A percentile compares a stretch with the other conserved stretches of the same genome.
phyloP scores from a whole-genome alignment of 1,139 yeast species.

The Nakaseomyces glabratus region DNA sequence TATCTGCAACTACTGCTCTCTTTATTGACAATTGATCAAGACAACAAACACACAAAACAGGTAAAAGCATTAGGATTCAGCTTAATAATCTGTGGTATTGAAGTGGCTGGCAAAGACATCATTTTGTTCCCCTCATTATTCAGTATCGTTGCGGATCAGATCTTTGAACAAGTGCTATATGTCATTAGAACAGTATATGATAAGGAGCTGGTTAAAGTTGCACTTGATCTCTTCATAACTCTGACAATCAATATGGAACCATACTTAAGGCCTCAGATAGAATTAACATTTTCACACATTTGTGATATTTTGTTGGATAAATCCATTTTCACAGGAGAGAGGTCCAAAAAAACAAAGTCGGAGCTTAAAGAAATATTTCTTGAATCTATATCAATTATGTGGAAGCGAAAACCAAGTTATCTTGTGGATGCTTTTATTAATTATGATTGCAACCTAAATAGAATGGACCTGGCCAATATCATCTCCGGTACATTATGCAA shows the following conservation, averaged over 20 bases:
- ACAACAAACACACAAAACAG: constrained; percentile 75
- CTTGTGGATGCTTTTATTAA: constrained; percentile 68
- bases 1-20: constrained; percentile 63
- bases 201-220: constrained; percentile 57
- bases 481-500: constrained; percentile 64
- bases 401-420: constrained; percentile 72
- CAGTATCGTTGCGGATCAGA: constrained; percentile 60
- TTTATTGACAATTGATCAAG: constrained; percentile 53
- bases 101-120: constrained; percentile 63
- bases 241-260: constrained; percentile 49
- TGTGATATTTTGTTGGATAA: constrained; percentile 45
- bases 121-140: constrained; percentile 58
- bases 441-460: constrained; percentile 85
- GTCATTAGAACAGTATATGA: constrained; percentile 60
- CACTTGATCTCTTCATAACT: constrained; percentile 67
- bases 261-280: constrained; percentile 56
- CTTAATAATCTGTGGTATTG: constrained; percentile 68
- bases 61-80: constrained; percentile 75
- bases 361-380: constrained; percentile 63
- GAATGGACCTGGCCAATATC: constrained; percentile 63
- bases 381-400: constrained; percentile 70
- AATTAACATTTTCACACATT: constrained; percentile 50
- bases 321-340: constrained; percentile 19
- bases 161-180: constrained; percentile 74
- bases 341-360: constrained; percentile 5